Evolutionary conservation across 495 filamentous ascomycete species (phyloP).

Genomic region (Hypoxylon intermedium): DNA sequence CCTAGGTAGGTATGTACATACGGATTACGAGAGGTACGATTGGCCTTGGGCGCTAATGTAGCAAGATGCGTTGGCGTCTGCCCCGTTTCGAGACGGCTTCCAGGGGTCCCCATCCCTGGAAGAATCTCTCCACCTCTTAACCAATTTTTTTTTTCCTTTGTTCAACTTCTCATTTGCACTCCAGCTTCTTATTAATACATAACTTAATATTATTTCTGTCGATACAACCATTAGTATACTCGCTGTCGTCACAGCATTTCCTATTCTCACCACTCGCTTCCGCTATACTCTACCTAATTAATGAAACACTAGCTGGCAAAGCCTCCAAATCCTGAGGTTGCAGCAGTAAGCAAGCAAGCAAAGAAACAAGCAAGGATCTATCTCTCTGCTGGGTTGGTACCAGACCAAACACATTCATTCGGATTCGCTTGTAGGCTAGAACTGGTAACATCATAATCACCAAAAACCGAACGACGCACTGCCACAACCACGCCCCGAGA

Average conservation of each 20-base stretch:
- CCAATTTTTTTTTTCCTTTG: conserved; percentile 25
- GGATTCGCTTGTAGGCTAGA: conserved; percentile 29
- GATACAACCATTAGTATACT: conserved; percentile 11
- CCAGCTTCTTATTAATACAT: conserved; percentile 15
- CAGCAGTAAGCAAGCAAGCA: conserved; percentile 16
- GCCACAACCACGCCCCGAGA: conserved; percentile 31
- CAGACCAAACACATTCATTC: conserved; percentile 14
- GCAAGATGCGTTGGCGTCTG: conserved; percentile 37
- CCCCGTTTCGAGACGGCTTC: conserved; percentile 27
- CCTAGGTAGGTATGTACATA: too few relatives aligned
- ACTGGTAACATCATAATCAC: conserved; percentile 36
- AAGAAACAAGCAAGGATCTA: conserved; percentile 19
- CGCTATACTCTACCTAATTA: conserved; percentile 7
- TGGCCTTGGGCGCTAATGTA: conserved; percentile 38
- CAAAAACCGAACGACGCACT: conserved; percentile 38
- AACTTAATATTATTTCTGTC: conserved; percentile 10
- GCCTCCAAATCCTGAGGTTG: conserved; percentile 11
- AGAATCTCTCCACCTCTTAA: conserved; percentile 15
- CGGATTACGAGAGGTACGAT: too few relatives aligned
- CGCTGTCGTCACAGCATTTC: conserved; percentile 10
- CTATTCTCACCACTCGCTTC: conserved; percentile 13
- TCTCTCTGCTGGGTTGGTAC: conserved; percentile 8
- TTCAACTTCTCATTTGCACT: conserved; percentile 14
- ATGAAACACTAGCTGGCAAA: conserved; percentile 16
- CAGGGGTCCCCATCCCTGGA: conserved; percentile 26